A percentile compares a stretch with the other conserved stretches of the same genome.
Conservation (phyloP, 768 basidiomycete genomes). For the Mycena polygramma region DNA sequence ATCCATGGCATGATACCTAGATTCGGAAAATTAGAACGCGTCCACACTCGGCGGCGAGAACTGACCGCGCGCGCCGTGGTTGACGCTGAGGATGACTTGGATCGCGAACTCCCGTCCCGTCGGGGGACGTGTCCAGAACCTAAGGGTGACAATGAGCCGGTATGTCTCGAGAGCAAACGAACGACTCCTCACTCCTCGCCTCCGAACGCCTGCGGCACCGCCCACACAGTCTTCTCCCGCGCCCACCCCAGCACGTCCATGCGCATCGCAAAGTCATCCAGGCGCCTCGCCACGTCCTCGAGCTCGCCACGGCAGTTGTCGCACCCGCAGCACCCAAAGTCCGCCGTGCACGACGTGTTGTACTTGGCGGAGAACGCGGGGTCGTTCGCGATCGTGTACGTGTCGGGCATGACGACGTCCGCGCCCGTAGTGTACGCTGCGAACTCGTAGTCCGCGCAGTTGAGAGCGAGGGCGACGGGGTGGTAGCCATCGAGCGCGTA, state of each 20-base stretch:
- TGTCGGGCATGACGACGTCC: conserved; percentile 69
- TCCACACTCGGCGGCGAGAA: not conserved
- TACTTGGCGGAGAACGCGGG: conserved; percentile 58
- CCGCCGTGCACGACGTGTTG: conserved; percentile 60
- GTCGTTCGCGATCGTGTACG: conserved; percentile 55
- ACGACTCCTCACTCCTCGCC: conserved; percentile 42
- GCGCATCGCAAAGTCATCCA: conserved; percentile 60
- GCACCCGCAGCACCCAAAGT: conserved; percentile 71
- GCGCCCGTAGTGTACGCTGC: conserved; percentile 62
- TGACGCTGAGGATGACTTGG: conserved; percentile 62
- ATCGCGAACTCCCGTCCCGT: conserved; percentile 68
- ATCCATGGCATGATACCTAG: conserved; percentile 54
- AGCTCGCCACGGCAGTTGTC: conserved; percentile 69
- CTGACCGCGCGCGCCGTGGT: conserved; percentile 62
- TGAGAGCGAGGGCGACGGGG: conserved; percentile 65
- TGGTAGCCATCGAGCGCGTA: conserved; percentile 67
- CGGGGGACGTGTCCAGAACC: conserved; percentile 64
- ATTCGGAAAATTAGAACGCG: not conserved
- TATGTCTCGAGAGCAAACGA: no score
- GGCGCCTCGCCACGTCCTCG: conserved; percentile 63
- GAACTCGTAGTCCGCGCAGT: conserved; percentile 66
- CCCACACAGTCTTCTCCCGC: conserved; percentile 63
- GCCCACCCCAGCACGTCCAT: conserved; percentile 62
- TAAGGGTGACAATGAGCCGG: conserved; percentile 30
- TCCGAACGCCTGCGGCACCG: conserved; percentile 72